Evolutionary conservation across 306 rosid species (phyloP), one percentile per base, ranked within the genome.

Genomic region (Rosa lucieae): DNA sequence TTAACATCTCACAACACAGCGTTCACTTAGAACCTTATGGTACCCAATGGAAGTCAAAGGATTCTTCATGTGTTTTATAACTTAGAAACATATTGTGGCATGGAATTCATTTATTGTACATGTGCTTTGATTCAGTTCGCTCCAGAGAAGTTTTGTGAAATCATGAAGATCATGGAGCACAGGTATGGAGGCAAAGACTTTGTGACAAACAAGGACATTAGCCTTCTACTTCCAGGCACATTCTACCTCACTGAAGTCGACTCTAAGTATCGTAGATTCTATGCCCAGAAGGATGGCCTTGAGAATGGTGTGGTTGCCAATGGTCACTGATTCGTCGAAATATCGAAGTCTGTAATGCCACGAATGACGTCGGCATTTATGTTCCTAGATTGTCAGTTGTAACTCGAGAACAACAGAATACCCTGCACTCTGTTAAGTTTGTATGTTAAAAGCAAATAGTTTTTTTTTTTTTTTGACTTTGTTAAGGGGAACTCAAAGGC

Each of bases 181-280:
- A 85, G 98, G 79, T 96, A 96, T 79, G 99, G 99, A 70, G 97
- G 79, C 43, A 96, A 96, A 85, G 99, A 93, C 81, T 93, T 87
- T 72, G 93, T 87, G 78, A 96, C 99, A 42, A 96, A 91, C 93
- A 87, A 91, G 89, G 99, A 96, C 80, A 70, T 10, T 66, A 87
- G 90, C 88, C 93, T 90, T 79, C 86, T 96, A 78, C 39, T 88
- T 52, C 83, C 94, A 47, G 99, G 98, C 84, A 91, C 98, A 23
- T 96, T 84, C 94, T 96, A 96, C 85, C 99, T 96, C 74, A 96
- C 99, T 0, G 93, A 96, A 85, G 99, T 96, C 3, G 99, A 96
- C 76, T 82, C 93, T 77, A 83, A 82, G 87, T 96, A 96, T 53
- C 85, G 99, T 76, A 89, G 99, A 82, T 96, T 91, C 93, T 96